These are phyloP conservation scores for Fusarium sp. DNA, from an alignment of 2,329 filamentous ascomycete species.

Conservation along the genomic window DNA sequence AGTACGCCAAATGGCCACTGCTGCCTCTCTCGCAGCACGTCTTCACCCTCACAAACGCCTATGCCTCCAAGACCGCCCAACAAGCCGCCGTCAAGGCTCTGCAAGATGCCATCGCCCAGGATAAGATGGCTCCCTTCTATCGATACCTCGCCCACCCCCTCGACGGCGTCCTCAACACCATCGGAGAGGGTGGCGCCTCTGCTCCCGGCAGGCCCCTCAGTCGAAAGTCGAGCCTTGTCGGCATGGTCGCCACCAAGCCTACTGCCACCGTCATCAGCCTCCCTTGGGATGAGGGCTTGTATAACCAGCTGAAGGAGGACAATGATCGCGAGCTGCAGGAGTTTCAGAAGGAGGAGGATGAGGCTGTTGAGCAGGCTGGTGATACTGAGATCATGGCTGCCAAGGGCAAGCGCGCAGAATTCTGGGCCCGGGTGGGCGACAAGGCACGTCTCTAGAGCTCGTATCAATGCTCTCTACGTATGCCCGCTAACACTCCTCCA, in stretches of 20 bases:
- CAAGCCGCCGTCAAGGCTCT: constrained; percentile 79
- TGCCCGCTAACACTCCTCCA: constrained; percentile 53
- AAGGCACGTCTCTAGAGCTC: constrained; percentile 71
- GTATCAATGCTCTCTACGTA: background rate
- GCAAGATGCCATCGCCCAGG: constrained; percentile 83
- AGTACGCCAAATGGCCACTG: constrained; percentile 87
- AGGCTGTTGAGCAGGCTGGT: constrained; percentile 94
- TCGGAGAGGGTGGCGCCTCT: constrained; percentile 71
- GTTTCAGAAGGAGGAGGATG: constrained; percentile 89
- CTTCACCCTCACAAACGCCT: constrained; percentile 87
- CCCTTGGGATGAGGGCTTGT: constrained; percentile 91
- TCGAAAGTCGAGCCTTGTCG: constrained; percentile 77
- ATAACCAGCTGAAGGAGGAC: constrained; percentile 79
- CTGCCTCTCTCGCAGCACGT: constrained; percentile 86
- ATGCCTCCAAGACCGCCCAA: constrained; percentile 74
- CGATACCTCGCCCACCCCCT: constrained; percentile 84
- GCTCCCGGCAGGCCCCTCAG: constrained; percentile 68
- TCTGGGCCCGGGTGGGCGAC: constrained; percentile 95
- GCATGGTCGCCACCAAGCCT: constrained; percentile 80
- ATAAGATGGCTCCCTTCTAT: constrained; percentile 91
- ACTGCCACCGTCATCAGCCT: constrained; percentile 75
- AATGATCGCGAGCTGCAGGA: constrained; percentile 83
- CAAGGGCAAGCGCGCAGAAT: constrained; percentile 93
- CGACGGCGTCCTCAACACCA: constrained; percentile 83
- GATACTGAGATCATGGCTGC: constrained; percentile 96